Evolutionary conservation across 164 flowering plant genomes (phyloP).

Genomic region (Berberis vulgaris): DNA sequence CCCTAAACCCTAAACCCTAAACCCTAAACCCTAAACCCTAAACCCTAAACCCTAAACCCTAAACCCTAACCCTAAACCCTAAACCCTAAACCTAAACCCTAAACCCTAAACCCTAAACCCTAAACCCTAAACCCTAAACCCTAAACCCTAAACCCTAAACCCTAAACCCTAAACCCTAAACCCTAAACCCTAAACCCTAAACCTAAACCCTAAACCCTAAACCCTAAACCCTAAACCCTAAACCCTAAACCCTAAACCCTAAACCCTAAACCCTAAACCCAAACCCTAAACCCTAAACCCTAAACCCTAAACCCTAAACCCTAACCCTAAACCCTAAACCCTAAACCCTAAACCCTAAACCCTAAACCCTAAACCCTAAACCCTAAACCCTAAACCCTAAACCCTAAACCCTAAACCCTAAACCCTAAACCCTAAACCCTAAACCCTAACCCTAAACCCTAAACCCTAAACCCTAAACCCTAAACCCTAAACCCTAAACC

Average conservation of each 20-base stretch:
- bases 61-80: constrained; percentile 21
- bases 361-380: constrained; percentile 20
- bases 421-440: constrained; percentile 13
- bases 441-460: constrained; percentile 18
- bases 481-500: constrained; percentile 17
- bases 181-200: constrained; percentile 17
- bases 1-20: constrained; percentile 14
- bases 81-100: constrained; percentile 14
- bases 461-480: constrained; percentile 17
- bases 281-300: constrained; percentile 13
- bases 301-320: no score
- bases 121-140: constrained; percentile 16
- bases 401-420: constrained; percentile 16
- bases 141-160: constrained; percentile 13
- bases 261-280: constrained; percentile 10
- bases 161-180: constrained; percentile 17
- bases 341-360: constrained; percentile 19
- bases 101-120: constrained; percentile 19
- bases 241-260: constrained; percentile 11
- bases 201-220: constrained; percentile 13
- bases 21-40: constrained; percentile 18
- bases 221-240: constrained; percentile 15
- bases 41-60: constrained; percentile 17
- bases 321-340: constrained; percentile 20
- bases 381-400: constrained; percentile 19